Evolutionary conservation across 1,139 yeast species (phyloP).

Genomic region (Saccharomyces hybrid): DNA sequence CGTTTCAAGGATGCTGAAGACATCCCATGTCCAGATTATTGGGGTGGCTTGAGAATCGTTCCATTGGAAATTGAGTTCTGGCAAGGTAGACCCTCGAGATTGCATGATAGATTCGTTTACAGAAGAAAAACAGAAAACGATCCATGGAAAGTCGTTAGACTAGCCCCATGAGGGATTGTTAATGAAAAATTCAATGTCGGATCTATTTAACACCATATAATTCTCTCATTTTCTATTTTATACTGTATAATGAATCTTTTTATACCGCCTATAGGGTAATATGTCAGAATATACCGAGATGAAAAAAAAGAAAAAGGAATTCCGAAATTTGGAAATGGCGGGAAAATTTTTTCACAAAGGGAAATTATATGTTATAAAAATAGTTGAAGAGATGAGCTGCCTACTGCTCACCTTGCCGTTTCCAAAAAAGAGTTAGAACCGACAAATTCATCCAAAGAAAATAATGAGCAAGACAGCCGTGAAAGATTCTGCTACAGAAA

Average conservation of each 20-base stretch:
- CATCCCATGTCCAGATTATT: slow-evolving; percentile 83
- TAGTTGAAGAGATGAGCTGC: not conserved
- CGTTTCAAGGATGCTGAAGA: slow-evolving; percentile 55
- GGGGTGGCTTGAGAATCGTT: slow-evolving; percentile 90
- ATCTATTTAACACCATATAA: not conserved
- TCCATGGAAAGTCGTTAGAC: slow-evolving; percentile 57
- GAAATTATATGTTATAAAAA: not conserved
- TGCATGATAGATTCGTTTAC: slow-evolving; percentile 84
- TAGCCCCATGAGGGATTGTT: slow-evolving; percentile 54
- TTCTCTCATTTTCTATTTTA: not conserved
- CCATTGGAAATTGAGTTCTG: slow-evolving; percentile 93
- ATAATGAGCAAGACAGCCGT: slow-evolving; percentile 21
- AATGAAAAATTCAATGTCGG: no score
- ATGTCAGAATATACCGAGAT: not conserved
- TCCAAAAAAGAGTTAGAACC: not conserved
- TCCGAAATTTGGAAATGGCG: not conserved
- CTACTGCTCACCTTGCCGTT: not conserved
- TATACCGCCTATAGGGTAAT: not conserved
- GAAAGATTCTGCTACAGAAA: slow-evolving; percentile 35
- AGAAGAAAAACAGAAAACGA: slow-evolving; percentile 45
- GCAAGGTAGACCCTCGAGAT: slow-evolving; percentile 89
- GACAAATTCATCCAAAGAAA: not conserved
- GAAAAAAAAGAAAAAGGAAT: not conserved
- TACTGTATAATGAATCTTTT: slow-evolving; percentile 1
- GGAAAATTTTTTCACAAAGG: not conserved